Evolutionary conservation across 148 eudicot species (phyloP).

Genomic region (Vaccinium macrocarpon): DNA sequence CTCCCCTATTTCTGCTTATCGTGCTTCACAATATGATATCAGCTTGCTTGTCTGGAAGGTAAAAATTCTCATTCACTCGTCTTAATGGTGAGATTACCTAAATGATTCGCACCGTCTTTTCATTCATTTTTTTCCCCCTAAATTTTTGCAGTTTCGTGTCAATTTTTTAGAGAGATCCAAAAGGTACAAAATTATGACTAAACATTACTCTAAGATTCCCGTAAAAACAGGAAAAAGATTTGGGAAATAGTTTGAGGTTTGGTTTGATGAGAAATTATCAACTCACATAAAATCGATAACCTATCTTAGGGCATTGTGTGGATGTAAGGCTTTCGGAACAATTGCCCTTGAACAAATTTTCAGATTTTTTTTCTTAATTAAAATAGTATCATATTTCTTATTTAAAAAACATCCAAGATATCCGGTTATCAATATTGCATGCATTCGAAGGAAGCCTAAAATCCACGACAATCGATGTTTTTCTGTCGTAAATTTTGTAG

Average conservation of each 20-base stretch:
- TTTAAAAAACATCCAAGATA: too few species aligned
- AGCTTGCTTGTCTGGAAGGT: conserved; percentile 99
- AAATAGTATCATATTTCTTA: too few species aligned
- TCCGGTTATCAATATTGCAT: too few species aligned
- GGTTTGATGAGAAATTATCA: background rate
- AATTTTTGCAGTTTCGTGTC: background rate
- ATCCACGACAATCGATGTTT: too few species aligned
- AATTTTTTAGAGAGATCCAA: background rate
- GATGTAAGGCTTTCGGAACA: background rate
- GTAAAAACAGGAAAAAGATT: too few species aligned
- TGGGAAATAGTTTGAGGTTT: too few species aligned
- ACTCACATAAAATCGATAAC: background rate
- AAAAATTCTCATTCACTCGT: conserved; percentile 18
- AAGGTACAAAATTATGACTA: background rate
- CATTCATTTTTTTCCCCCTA: background rate
- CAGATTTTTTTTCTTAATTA: too few species aligned
- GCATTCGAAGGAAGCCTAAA: too few species aligned
- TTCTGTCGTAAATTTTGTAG: background rate
- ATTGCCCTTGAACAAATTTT: background rate
- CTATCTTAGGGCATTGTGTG: background rate
- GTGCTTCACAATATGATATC: conserved; percentile 84
- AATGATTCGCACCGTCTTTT: background rate
- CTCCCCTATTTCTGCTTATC: conserved; percentile 75
- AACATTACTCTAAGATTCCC: too few species aligned
- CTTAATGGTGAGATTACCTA: background rate